Evolutionary conservation across 768 basidiomycete species (phyloP), one percentile per base, ranked within the genome.

Genomic region (Termitomyces eurrhizus): DNA sequence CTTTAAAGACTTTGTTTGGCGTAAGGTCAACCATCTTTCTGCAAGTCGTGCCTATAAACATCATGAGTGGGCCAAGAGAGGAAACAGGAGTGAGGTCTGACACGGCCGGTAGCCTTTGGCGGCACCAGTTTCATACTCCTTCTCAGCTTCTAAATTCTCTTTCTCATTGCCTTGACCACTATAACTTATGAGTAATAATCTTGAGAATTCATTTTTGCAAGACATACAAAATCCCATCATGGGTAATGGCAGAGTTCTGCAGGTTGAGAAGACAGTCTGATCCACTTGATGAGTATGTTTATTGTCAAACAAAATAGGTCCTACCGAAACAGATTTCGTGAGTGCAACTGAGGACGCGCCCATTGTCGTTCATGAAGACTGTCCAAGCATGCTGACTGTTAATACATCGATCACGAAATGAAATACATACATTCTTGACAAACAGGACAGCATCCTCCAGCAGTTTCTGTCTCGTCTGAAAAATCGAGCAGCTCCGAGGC

Each of bases 291-390:
- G 13, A 7, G 52, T 58, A 33, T 26, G 16, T 36, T 53, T 16
- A 8, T 50, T 42, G 16, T 26, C 13, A 14, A n/a, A 7, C 32
- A 55, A 12, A 13, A 24, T 3, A 52, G n/a, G 12, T 66, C 77
- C 39, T 33, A 84, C 84, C 81, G 33, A 75, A 77, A 65, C 90
- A 92, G 41, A 89, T 79, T 58, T 85, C 83, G 65, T 92, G 89
- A 0, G 82, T 78, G 65, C 92, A 92, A 0, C 73, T 68, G 11
- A 91, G 77, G n/a, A 92, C 71, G 7, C 83, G 77, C 1, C 87
- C 86, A 60, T 77, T 83, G 52, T 80, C 74, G 16, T 74, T 74
- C 35, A 76, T 72, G 57, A 81, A 79, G 59, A 82, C 83, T 83
- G 62, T 54, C 8, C 21, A 48, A 60, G 39, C 16, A 36, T 24